Percentiles rank a stretch among this genome's conserved stretches.
Conservation (phyloP, 2,329 filamentous ascomycete species). For the Aspergillus sergii region DNA sequence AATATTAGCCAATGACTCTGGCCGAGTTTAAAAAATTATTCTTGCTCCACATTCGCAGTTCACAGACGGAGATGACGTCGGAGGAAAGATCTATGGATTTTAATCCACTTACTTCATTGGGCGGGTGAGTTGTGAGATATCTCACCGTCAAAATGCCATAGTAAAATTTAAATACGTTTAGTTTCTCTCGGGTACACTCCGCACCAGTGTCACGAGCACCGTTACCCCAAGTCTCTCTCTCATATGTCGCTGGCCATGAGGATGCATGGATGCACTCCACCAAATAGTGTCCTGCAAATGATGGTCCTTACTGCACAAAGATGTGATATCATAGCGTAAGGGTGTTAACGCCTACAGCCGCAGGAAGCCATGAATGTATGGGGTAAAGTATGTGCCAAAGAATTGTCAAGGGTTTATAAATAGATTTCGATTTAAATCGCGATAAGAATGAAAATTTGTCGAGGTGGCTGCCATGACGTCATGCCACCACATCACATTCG, state of each 20-base stretch:
- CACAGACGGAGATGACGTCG: neutral
- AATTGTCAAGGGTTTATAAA: neutral
- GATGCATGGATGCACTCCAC: neutral
- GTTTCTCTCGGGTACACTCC: neutral
- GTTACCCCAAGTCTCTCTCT: neutral
- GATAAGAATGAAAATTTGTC: neutral
- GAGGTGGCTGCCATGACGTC: neutral
- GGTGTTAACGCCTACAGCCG: neutral
- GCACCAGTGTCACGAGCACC: neutral
- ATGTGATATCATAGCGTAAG: slow-evolving; percentile 1
- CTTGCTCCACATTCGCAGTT: neutral
- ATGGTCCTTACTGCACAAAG: neutral
- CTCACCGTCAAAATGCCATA: neutral
- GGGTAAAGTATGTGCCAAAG: neutral
- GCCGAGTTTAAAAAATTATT: neutral
- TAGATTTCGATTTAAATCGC: neutral
- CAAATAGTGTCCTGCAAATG: slow-evolving; percentile 6
- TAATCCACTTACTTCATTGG: neutral
- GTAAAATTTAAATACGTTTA: neutral
- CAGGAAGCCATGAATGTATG: neutral
- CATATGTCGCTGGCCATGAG: neutral
- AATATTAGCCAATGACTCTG: neutral
- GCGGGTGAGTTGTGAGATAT: neutral
- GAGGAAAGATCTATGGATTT: neutral
- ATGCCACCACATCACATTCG: neutral